Evolutionary conservation across 139 green algal species (phyloP), one percentile per base, ranked within the genome.

Genomic region (Chlorella sp.): DNA sequence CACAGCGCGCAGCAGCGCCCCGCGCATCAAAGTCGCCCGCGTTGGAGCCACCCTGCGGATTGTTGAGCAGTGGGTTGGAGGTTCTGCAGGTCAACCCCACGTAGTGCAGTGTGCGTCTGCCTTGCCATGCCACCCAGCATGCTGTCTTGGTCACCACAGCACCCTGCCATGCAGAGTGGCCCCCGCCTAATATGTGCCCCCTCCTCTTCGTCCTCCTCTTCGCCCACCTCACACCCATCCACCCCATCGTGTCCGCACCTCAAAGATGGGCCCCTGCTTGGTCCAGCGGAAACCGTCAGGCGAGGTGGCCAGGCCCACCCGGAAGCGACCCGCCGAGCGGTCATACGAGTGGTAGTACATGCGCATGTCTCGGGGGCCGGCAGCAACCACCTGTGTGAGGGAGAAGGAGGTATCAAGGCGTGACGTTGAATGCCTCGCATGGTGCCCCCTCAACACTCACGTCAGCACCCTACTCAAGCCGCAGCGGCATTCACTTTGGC

Each of bases 291-390:
- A 95, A 74, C 93, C 95, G 58, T 98, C 93, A 0, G 76, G 81
- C 0, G 94, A 98, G n/a, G 81, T 91, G 46, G 95, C 95, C 36
- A 95, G 32, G 17, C 93, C 92, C 5, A 97, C 86, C 16, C 90
- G 68, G 70, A 90, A 96, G 30, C 85, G 85, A 41, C 76, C 64
- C 32, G 36, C 67, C 7, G 8, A 3, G 4, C 41, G 34, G 65
- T 97, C 92, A 69, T 87, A 98, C 4, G 89, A 93, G 83, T 96
- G 91, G 90, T 98, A 98, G 89, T 91, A 98, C 93, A 98, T 95
- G 46, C 95, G 93, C 91, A 98, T 95, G 90, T 98, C 95, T 0
- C 80, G 80, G 0, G 93, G 93, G 1, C 92, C 94, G 2, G 89
- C 86, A 1, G 87, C 86, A 17, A 98, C 46, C 36, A 98, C 93